These are phyloP conservation scores for Physocladia obscura DNA, from an alignment of 192 early-diverging fungal genomes.

Conservation along the genomic window DNA sequence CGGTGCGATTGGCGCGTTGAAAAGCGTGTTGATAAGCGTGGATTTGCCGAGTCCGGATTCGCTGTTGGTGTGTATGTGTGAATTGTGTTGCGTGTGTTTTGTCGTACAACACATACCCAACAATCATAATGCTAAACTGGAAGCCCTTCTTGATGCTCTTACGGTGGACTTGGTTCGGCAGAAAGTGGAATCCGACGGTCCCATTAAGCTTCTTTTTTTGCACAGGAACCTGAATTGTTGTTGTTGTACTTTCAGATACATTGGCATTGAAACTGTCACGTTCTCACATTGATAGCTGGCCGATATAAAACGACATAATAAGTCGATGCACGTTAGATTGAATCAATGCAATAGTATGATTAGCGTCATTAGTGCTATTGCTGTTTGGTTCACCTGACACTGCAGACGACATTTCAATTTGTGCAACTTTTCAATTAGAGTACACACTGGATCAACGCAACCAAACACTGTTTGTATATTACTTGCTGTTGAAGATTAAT, in stretches of 20 bases:
- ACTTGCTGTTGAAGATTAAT: too few species aligned
- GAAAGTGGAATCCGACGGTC: conserved; percentile 61
- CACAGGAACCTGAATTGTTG: conserved; percentile 39
- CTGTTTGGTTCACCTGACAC: too few species aligned
- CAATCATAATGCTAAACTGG: conserved; percentile 72
- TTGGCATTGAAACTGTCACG: too few species aligned
- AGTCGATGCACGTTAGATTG: too few species aligned
- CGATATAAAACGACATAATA: too few species aligned
- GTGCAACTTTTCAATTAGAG: too few species aligned
- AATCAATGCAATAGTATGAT: too few species aligned
- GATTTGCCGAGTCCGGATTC: conserved; percentile 65
- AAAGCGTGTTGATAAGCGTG: conserved; percentile 65
- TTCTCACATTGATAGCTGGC: too few species aligned
- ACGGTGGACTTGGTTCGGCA: conserved; percentile 69
- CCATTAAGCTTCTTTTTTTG: conserved; percentile 58
- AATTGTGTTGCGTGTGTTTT: not conserved
- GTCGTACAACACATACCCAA: conserved; percentile 15
- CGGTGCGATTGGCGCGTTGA: conserved; percentile 78
- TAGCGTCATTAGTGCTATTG: too few species aligned
- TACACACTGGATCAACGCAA: too few species aligned
- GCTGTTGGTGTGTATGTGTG: conserved; percentile 43
- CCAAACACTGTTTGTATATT: too few species aligned
- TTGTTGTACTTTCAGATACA: not conserved
- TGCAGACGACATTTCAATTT: too few species aligned
- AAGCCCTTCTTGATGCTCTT: conserved; percentile 97